Base-by-base conservation (phyloP, 2,329 filamentous ascomycete genomes). In the Arthrinium puccinioides region DNA sequence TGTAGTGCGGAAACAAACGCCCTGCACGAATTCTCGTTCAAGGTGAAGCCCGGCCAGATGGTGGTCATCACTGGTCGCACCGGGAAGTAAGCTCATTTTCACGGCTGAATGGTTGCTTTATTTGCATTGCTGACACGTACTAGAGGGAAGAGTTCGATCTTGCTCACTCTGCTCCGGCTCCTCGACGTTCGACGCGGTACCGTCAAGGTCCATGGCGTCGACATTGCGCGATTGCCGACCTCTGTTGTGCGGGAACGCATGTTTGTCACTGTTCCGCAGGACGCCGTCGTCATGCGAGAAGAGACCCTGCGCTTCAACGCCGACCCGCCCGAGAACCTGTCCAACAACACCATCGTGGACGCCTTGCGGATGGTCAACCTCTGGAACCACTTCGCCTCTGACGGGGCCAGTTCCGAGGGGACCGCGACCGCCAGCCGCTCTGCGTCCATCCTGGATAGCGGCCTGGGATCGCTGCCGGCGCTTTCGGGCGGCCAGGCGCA, bases 1-100 rank as follows among this genome's bases (percentile, higher is more conserved):
- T n/a, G n/a, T n/a, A 47, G 48, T 13, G 10, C 39, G 2, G 39
- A 52, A 6, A 40, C 41, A 1, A 32, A 45, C 1, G 57, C 49
- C 2, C 42, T 65, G 2, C 30, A 43, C 5, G 30, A 50, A 9
- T 2, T 64, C 0, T 48, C 25, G 6, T 34, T 64, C 9, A 37
- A 30, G 3, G 47, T 64, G 24, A 16, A 46, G 26, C 48, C 67
- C 0, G 72, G 72, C 7, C 59, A 72, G 45, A 66, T 67, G 46
- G 51, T 71, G n/a, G 58, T 67, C 3, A 59, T 78, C 5, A 73
- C 69, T 29, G 74, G 74, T 2, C 62, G 73, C 3, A 78, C 67
- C 18, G 72, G 68, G 41, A 67, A 62, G 63, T 62, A 49, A 49
- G 54, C n/a, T n/a, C n/a, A n/a, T n/a, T n/a, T n/a, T n/a, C n/a